Evolutionary conservation across 2,329 filamentous ascomycete species (phyloP), one percentile per base, ranked within the genome.

Genomic region (Pseudogymnoascus sp.): DNA sequence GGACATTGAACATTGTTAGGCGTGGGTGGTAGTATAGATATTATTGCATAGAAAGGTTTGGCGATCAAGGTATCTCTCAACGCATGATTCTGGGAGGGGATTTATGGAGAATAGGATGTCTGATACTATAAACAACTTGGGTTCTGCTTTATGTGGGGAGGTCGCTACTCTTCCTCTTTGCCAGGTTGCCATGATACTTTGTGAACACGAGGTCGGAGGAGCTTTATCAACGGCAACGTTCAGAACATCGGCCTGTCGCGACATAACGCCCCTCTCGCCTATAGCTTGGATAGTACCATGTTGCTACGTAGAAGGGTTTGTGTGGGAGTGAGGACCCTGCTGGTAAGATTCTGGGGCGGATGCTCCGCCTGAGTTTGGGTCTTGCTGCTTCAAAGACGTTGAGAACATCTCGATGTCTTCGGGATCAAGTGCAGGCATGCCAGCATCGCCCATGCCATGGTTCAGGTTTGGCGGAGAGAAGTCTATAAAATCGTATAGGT

Each of bases 21-120:
- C 50, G 59, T 15, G 33, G 33, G 15, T n/a, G 59, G 33, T 31
- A 60, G 10, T 61, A 11, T 61, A 44, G 33, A 29, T 62, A 21
- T 62, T 35, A 50, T 46, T 59, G 61, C 19, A 46, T 53, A 26
- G 21, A 23, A 19, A 61, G 44, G 61, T 33, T 56, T 33, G 50
- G 50, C 29, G 29, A 33, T 56, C 50, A 56, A 33, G 13, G 19
- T 33, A 4, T 56, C 6, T 33, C 17, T 19, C 50, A 33, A 11
- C 11, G n/a, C 10, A 56, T 7, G 50, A 56, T 56, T 56, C 26
- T 33, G n/a, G 50, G 50, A 56, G 50, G 29, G 10, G n/a, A 56
- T 56, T 21, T 56, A 33, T 56, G 50, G 50, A 19, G 46, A 53
- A 56, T 56, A 56, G 1, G n/a, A 19, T 31, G 33, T n/a, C 29